Percentiles rank a stretch among this genome's conserved stretches.
phyloP scores from a whole-genome alignment of 1,284 basidiomycete genomes.

The Pseudozyma hubeiensis region DNA sequence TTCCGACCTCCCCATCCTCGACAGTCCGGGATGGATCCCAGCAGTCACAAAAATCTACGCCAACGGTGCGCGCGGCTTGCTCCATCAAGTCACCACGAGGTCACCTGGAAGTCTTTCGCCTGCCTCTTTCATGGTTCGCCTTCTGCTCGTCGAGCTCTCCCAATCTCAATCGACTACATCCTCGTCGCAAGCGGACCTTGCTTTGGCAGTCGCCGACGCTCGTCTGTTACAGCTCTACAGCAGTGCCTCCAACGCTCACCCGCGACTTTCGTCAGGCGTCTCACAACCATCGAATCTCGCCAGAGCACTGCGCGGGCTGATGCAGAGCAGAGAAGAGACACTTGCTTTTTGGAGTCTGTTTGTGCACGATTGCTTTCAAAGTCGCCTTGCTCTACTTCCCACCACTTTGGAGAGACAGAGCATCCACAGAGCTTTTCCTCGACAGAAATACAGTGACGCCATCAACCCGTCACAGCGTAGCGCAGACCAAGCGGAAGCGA shows the following conservation, averaged over 20 bases:
- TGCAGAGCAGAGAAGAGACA: conserved; percentile 20
- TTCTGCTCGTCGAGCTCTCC: conserved; percentile 22
- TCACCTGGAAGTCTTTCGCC: conserved; percentile 5
- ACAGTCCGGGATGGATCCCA: conserved; percentile 9
- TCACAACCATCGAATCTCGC: conserved; percentile 15
- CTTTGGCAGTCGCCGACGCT: conserved; percentile 14
- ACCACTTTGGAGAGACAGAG: conserved; percentile 18
- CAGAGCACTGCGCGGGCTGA: conserved; percentile 23
- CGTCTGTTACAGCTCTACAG: conserved; percentile 26
- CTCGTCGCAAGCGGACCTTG: conserved; percentile 14
- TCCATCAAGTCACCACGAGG: conserved; percentile 7
- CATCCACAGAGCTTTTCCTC: conserved; percentile 24
- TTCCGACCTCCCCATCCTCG: not conserved
- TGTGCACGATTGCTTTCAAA: conserved; percentile 37
- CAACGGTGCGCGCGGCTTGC: conserved; percentile 14
- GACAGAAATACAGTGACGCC: conserved; percentile 2
- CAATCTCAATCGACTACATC: not conserved
- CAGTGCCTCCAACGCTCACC: not conserved
- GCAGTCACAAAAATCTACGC: conserved; percentile 14
- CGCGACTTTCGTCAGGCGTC: conserved; percentile 14
- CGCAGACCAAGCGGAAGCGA: conserved; percentile 9
- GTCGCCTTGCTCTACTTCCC: conserved; percentile 13
- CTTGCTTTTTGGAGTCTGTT: conserved; percentile 33
- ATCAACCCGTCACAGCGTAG: not conserved
- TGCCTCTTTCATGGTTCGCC: conserved; percentile 13